A percentile compares a stretch with the other conserved stretches of the same genome.
Evolutionary conservation across 208 protist species (phyloP).

Genomic region (Leishmania major): DNA sequence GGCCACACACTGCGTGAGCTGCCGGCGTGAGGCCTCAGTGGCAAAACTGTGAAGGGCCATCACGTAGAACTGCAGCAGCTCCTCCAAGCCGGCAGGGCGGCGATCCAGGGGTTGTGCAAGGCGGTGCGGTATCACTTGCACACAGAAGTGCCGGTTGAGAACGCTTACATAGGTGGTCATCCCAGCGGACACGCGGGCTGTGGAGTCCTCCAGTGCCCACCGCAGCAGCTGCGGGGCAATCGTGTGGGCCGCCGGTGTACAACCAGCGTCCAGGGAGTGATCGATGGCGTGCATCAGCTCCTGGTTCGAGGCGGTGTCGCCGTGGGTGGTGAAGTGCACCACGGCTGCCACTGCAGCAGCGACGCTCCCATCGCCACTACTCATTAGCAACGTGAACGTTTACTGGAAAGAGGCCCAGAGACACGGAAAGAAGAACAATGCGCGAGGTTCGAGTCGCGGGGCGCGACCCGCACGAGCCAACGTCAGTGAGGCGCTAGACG

Average conservation of each 20-base stretch:
- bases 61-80: constrained; percentile 55
- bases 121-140: constrained; percentile 43
- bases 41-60: constrained; percentile 7
- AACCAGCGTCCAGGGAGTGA: constrained; percentile 24
- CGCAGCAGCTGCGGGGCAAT: constrained; percentile 50
- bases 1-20: constrained; percentile 51
- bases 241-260: constrained; percentile 22
- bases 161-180: constrained; percentile 47
- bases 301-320: constrained; percentile 20
- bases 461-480: neutral
- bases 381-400: neutral
- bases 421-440: neutral
- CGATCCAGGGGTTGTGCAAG: constrained; percentile 51
- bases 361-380: neutral
- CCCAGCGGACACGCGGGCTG: constrained; percentile 2
- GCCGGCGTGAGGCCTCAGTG: constrained; percentile 29
- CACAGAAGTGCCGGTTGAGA: constrained; percentile 69
- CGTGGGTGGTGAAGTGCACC: constrained; percentile 16
- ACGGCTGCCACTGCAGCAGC: constrained; percentile 16
- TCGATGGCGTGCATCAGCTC: constrained; percentile 26
- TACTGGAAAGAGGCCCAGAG: neutral
- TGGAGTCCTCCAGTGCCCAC: constrained; percentile 23
- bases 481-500: neutral
- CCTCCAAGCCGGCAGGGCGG: constrained; percentile 39
- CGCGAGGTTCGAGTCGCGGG: neutral